Evolutionary conservation across 306 rosid species (phyloP).

Genomic region (Astragalus membranaceus): DNA sequence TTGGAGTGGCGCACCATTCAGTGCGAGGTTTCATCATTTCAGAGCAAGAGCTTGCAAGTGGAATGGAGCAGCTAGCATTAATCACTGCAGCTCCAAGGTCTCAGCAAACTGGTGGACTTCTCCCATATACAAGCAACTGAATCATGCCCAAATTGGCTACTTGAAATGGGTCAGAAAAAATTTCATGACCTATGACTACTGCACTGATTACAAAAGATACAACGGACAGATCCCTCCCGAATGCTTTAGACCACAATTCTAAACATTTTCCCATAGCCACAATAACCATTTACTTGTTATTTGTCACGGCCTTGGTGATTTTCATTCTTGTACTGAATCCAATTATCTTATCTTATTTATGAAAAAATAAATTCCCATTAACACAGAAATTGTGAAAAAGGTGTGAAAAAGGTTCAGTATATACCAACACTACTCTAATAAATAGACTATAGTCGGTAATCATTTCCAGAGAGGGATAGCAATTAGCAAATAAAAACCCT

Average conservation of each 20-base stretch:
- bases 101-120: slow-evolving; percentile 72
- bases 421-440: not conserved
- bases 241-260: slow-evolving; percentile 44
- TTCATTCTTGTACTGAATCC: not conserved
- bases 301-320: slow-evolving; percentile 21
- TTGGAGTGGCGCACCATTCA: slow-evolving; percentile 57
- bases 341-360: not conserved
- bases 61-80: slow-evolving; percentile 43
- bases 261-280: not conserved
- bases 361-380: not conserved
- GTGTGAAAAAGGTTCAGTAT: not conserved
- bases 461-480: not conserved
- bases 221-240: slow-evolving; percentile 43
- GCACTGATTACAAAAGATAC: slow-evolving; percentile 56
- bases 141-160: slow-evolving; percentile 22
- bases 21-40: slow-evolving; percentile 36
- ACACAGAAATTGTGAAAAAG: too few species aligned
- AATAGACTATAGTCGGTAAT: not conserved
- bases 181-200: slow-evolving; percentile 63
- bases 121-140: slow-evolving; percentile 33
- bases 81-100: slow-evolving; percentile 37
- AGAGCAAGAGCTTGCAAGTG: slow-evolving; percentile 73
- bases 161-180: slow-evolving; percentile 45
- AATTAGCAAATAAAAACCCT: slow-evolving; percentile 1
- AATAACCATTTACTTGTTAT: not conserved